Evolutionary conservation across 108 stramenopile species (phyloP), one percentile per base, ranked within the genome.

Genomic region (Nitzschia sp.): DNA sequence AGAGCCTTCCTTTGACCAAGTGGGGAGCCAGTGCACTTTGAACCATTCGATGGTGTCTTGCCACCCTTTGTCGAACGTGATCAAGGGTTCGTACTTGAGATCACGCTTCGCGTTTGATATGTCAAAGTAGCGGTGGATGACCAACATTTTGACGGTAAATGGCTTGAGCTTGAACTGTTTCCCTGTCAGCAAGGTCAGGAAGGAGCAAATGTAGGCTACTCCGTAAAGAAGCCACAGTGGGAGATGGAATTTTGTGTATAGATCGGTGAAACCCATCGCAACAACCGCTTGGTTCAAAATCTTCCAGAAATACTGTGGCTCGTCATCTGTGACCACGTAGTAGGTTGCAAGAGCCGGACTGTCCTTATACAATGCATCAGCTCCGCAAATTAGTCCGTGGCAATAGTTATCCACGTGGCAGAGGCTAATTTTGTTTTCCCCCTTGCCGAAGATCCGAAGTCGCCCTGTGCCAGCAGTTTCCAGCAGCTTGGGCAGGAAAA

Each of bases 351-450:
- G 79, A 0, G 94, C 95, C 1, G 92, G 94, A 55, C 84, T 86
- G 5, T 69, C 82, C 19, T 75, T 57, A 64, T 89, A 80, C 22
- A 99, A 71, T 17, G 94, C 91, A 78, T 88, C 91, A 8, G 86
- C 90, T 23, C 93, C 91, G 47, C 96, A 82, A 32, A 98, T 93
- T 16, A 99, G 66, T 19, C 97, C 98, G 69, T 98, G 97, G 56
- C 93, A 95, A 74, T 99, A 99, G 73, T 98, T 99, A 73, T 99
- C 98, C 22, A 97, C 95, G 63, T 98, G 92, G 35, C 89, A 91
- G 72, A 99, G 87, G 63, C 93, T 91, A 52, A 96, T 94, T 29
- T 78, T 77, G 69, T 96, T 97, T 23, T 84, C 57, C 2, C 98
- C 98, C 17, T 84, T 65, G 30, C 97, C 98, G 78, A 99, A 97